Conservation (phyloP, 805 yeast species). For the Kuraishia molischiana region DNA sequence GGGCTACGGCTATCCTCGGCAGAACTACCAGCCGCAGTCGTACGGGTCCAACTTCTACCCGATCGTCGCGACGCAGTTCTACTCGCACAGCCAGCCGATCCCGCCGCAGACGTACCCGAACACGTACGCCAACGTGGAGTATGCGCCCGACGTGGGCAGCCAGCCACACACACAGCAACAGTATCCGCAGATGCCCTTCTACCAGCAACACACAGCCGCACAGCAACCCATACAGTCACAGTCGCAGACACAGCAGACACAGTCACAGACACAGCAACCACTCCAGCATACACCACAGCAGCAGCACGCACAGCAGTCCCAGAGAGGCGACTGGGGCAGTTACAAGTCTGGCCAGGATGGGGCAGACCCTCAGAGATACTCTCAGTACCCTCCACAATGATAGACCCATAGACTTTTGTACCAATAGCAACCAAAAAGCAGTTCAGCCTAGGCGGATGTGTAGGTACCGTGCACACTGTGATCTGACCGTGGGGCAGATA, state of each 20-base stretch:
- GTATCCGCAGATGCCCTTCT: not conserved
- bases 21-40: not conserved
- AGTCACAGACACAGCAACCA: too few species aligned
- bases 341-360: not conserved
- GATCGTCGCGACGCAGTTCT: not conserved
- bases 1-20: not conserved
- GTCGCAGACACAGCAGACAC: not conserved
- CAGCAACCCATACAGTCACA: not conserved
- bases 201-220: too few species aligned
- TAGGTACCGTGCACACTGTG: too few species aligned
- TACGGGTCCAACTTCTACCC: slow-evolving; percentile 1
- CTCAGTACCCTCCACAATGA: not conserved
- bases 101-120: not conserved
- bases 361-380: not conserved
- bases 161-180: not conserved
- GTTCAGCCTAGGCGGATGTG: too few species aligned
- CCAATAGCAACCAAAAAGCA: not conserved
- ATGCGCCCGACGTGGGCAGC: not conserved
- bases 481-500: too few species aligned
- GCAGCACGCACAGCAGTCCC: slow-evolving; percentile 1
- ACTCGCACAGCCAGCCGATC: not conserved
- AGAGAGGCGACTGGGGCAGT: not conserved
- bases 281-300: too few species aligned
- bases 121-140: not conserved
- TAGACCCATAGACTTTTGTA: not conserved